These are phyloP conservation scores for Nigrospora osmanthi DNA, from an alignment of 2,329 filamentous ascomycete species.

Conservation along the genomic window DNA sequence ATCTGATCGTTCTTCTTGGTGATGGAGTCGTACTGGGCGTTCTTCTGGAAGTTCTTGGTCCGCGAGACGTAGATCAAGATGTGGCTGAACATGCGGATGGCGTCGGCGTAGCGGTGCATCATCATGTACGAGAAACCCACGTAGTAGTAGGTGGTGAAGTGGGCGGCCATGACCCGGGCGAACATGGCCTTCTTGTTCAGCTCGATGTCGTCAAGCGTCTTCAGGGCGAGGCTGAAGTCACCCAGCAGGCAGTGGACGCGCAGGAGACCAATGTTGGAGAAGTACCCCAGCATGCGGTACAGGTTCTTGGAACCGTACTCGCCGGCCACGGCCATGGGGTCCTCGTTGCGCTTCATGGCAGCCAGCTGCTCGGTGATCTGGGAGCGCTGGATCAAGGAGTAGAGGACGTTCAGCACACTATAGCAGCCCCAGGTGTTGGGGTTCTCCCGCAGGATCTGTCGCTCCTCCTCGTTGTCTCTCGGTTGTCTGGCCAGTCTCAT, in stretches of 20 bases:
- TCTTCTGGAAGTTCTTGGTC: constrained; percentile 99
- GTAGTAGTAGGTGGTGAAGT: constrained; percentile 99
- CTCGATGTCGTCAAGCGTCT: constrained; percentile 98
- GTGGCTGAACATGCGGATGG: constrained; percentile 99
- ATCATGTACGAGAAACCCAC: constrained; percentile 99
- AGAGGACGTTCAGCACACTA: constrained; percentile 97
- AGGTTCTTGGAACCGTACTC: constrained; percentile 92
- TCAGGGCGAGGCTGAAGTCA: constrained; percentile 95
- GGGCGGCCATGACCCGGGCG: constrained; percentile 96
- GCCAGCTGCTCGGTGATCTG: constrained; percentile 97
- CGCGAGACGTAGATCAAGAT: constrained; percentile 97
- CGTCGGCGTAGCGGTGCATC: constrained; percentile 99
- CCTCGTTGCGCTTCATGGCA: constrained; percentile 90
- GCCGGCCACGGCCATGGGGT: constrained; percentile 78
- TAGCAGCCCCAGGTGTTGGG: constrained; percentile 99
- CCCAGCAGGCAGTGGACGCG: constrained; percentile 94
- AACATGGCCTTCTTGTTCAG: constrained; percentile 99
- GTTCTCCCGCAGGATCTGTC: constrained; percentile 85
- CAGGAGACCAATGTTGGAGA: constrained; percentile 95
- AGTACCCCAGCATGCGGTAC: constrained; percentile 98
- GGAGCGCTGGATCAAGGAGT: constrained; percentile 96
- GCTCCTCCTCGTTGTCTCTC: constrained; percentile 80
- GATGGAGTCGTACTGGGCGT: constrained; percentile 94
- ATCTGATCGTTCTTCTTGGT: constrained; percentile 99
- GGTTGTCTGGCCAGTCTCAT: constrained; percentile 79